phyloP scores from a whole-genome alignment of 352 stramenopile species.

The Phytopythium helicoides region DNA sequence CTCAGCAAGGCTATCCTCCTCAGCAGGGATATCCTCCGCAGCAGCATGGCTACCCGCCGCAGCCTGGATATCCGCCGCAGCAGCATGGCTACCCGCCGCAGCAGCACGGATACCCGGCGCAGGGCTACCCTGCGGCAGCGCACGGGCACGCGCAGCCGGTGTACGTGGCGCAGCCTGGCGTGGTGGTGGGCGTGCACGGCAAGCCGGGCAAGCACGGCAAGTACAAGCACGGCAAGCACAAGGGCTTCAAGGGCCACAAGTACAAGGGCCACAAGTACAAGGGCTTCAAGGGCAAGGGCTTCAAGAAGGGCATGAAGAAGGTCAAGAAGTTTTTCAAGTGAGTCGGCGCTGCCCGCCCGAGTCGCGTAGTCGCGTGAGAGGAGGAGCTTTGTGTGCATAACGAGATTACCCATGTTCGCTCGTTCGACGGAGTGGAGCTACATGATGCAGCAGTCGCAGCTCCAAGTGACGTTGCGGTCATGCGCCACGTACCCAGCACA shows the following conservation, averaged over 20 bases:
- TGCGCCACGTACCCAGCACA: no score
- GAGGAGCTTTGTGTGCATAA: no score
- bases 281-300: slow-evolving; percentile 30
- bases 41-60: slow-evolving; percentile 20
- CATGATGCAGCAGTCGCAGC: no score
- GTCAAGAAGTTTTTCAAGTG: slow-evolving; percentile 52
- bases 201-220: slow-evolving; percentile 23
- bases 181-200: slow-evolving; percentile 9
- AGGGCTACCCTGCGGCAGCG: slow-evolving; percentile 10
- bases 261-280: slow-evolving; percentile 16
- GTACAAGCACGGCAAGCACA: slow-evolving; percentile 23
- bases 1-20: slow-evolving; percentile 7
- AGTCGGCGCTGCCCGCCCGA: background rate
- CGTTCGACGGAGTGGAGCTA: background rate
- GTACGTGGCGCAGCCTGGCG: slow-evolving; percentile 25
- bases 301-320: slow-evolving; percentile 42
- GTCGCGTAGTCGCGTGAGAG: background rate
- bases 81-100: slow-evolving; percentile 15
- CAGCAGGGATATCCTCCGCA: slow-evolving; percentile 27
- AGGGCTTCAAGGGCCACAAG: slow-evolving; percentile 19
- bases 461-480: no score
- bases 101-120: slow-evolving; percentile 11
- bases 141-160: slow-evolving; percentile 15
- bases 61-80: slow-evolving; percentile 13
- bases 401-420: no score